Conservation (phyloP, 2,329 filamentous ascomycete genomes). For the Incumbomyces lentus region DNA sequence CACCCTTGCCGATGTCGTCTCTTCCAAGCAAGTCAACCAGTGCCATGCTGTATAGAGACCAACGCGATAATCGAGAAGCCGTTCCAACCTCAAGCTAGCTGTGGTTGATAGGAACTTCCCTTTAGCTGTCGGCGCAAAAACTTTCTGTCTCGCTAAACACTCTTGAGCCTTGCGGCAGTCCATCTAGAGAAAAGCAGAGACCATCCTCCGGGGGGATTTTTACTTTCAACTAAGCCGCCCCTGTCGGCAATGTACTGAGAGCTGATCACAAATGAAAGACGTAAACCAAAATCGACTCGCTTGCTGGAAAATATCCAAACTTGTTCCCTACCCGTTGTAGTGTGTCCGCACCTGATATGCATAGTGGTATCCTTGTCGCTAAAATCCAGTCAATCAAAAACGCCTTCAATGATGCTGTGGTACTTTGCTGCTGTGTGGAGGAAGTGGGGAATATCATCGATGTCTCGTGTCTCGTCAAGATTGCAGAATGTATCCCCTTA, state of each 20-base stretch:
- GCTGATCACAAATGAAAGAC: constrained; percentile 6
- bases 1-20: constrained; percentile 21
- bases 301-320: constrained; percentile 38
- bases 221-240: constrained; percentile 10
- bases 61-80: constrained; percentile 5
- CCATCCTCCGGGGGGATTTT: constrained; percentile 27
- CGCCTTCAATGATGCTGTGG: constrained; percentile 15
- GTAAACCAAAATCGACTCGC: constrained; percentile 34
- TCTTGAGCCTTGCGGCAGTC: constrained; percentile 37
- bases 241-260: constrained; percentile 5
- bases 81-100: neutral
- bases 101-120: neutral
- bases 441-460: neutral
- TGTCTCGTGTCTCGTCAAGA: constrained; percentile 8
- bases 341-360: constrained; percentile 26
- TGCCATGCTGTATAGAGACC: constrained; percentile 22
- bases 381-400: constrained; percentile 12
- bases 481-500: neutral
- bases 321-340: constrained; percentile 28
- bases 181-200: constrained; percentile 37
- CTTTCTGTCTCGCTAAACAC: constrained; percentile 30
- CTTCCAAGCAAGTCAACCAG: constrained; percentile 26
- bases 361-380: constrained; percentile 35
- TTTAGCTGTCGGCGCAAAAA: neutral
- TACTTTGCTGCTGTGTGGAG: neutral